Percentiles rank a stretch among this genome's conserved stretches.
Conservation (phyloP, 2,329 filamentous ascomycete genomes). For the Paracorniculantispora psalliotae region DNA sequence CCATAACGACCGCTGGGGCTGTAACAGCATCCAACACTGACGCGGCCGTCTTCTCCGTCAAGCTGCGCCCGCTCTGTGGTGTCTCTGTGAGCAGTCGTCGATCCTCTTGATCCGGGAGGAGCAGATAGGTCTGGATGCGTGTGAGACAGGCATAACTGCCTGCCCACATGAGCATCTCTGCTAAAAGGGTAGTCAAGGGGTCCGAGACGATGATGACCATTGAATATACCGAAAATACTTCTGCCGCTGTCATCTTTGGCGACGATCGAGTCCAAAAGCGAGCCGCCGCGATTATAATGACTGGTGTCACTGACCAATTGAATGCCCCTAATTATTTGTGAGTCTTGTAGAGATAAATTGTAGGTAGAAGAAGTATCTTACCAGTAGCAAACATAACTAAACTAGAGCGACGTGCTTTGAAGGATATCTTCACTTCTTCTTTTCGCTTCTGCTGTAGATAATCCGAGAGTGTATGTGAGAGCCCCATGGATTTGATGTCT, state of each 20-base stretch:
- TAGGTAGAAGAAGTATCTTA: background rate
- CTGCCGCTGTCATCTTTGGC: background rate
- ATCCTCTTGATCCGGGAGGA: background rate
- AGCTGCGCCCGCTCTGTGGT: too few species aligned
- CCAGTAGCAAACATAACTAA: background rate
- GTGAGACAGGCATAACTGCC: background rate
- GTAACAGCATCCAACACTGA: too few species aligned
- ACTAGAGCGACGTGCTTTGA: background rate
- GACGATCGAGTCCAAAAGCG: background rate
- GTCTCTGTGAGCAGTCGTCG: background rate
- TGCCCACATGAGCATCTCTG: background rate
- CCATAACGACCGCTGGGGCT: background rate
- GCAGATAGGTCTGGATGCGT: background rate
- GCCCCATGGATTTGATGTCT: background rate
- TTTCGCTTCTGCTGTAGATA: background rate
- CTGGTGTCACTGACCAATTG: background rate
- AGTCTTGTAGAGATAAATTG: background rate
- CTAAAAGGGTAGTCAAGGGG: background rate
- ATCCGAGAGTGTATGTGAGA: background rate
- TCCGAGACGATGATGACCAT: background rate
- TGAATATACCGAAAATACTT: background rate
- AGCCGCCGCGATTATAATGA: background rate
- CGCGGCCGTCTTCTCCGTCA: background rate
- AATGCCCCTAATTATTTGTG: background rate
- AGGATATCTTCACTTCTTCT: background rate